Evolutionary conservation across 345 rosid species (phyloP).

Genomic region (Lepidium aucheri): DNA sequence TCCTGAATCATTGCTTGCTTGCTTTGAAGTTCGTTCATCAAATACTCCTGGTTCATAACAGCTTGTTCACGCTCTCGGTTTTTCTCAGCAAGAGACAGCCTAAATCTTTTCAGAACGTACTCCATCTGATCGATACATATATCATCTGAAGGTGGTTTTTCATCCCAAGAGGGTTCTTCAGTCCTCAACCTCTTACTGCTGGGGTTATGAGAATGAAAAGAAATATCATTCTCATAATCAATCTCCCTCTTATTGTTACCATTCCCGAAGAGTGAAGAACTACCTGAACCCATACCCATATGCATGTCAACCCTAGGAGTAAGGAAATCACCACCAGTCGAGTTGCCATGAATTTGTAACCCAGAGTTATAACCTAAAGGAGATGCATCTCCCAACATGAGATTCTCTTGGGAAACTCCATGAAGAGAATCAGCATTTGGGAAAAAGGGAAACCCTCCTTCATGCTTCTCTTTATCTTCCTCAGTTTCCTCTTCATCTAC

Average conservation of each 20-base stretch:
- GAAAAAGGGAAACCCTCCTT: constrained; percentile 37
- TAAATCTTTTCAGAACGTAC: constrained; percentile 40
- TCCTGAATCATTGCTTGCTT: constrained; percentile 41
- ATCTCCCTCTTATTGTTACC: constrained; percentile 60
- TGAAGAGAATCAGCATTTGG: constrained; percentile 40
- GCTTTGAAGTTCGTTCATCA: constrained; percentile 44
- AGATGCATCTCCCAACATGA: constrained; percentile 47
- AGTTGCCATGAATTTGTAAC: constrained; percentile 38
- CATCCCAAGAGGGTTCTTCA: constrained; percentile 46
- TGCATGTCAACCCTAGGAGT: constrained; percentile 46
- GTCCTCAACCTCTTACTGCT: constrained; percentile 60
- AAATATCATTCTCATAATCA: constrained; percentile 38
- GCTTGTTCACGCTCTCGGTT: constrained; percentile 40
- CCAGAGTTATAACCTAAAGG: constrained; percentile 47
- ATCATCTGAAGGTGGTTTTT: constrained; percentile 39
- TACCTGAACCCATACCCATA: constrained; percentile 51
- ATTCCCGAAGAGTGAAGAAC: constrained; percentile 44
- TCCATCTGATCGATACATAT: constrained; percentile 42
- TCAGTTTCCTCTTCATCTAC: constrained; percentile 27
- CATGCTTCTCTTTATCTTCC: constrained; percentile 33
- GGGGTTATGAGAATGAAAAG: constrained; percentile 44
- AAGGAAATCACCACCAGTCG: constrained; percentile 54
- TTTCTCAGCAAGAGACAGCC: constrained; percentile 33
- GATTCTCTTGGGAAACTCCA: constrained; percentile 44
- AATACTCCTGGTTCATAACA: constrained; percentile 43